phyloP scores from a whole-genome alignment of 345 rosid species.

The Acer negundo region DNA sequence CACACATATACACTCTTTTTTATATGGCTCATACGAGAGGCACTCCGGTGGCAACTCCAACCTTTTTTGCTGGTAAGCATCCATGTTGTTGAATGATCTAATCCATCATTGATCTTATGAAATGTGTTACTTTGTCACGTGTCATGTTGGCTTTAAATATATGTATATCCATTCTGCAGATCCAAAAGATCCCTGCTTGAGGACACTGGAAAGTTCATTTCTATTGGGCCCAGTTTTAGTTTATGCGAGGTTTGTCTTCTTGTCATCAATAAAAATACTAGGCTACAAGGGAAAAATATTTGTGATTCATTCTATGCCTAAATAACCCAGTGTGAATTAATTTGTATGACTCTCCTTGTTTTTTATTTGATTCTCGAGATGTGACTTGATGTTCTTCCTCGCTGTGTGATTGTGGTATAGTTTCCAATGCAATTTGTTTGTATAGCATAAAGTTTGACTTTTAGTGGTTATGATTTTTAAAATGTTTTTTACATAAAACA shows the following conservation, averaged over 20 bases:
- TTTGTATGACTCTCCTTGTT: neutral
- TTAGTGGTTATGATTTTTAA: neutral
- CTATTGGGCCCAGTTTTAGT: slow-evolving; percentile 80
- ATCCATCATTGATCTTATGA: slow-evolving; percentile 11
- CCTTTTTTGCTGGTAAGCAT: slow-evolving; percentile 76
- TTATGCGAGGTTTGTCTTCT: slow-evolving; percentile 61
- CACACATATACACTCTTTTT: slow-evolving; percentile 82
- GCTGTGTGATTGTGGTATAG: neutral
- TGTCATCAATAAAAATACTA: slow-evolving; percentile 10
- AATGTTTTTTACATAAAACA: neutral
- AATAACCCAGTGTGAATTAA: neutral
- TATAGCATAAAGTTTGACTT: neutral
- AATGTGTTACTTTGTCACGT: neutral
- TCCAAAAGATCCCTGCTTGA: slow-evolving; percentile 64
- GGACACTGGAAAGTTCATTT: slow-evolving; percentile 77
- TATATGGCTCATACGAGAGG: slow-evolving; percentile 82
- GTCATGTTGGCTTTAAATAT: neutral
- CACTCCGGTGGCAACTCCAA: slow-evolving; percentile 75
- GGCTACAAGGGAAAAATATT: neutral
- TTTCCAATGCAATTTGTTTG: neutral
- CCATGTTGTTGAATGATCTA: slow-evolving; percentile 17
- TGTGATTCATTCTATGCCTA: neutral
- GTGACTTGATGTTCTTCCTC: neutral
- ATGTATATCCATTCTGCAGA: slow-evolving; percentile 45
- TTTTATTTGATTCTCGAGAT: neutral